Conservation (phyloP, 2,329 filamentous ascomycete genomes). For the Penicillium sp. region DNA sequence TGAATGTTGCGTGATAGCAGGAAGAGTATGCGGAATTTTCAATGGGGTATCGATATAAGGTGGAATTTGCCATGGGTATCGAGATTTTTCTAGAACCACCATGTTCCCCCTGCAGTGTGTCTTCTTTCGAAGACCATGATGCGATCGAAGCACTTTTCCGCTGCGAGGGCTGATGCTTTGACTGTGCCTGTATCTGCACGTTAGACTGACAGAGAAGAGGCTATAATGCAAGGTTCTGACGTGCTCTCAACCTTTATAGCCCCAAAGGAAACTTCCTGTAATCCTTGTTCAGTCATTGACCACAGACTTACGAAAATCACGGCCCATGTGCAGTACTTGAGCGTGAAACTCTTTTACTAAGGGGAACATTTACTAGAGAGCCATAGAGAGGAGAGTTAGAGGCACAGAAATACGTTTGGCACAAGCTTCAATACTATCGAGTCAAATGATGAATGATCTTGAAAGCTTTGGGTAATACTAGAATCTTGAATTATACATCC, state of each 20-base stretch:
- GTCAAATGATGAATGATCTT: too few relatives aligned
- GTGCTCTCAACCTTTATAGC: background rate
- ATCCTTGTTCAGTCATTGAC: too few relatives aligned
- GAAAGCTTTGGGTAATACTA: background rate
- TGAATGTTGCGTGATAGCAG: background rate
- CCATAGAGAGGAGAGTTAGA: too few relatives aligned
- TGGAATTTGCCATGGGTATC: background rate
- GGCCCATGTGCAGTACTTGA: too few relatives aligned
- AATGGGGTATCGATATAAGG: background rate
- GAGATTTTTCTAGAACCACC: background rate
- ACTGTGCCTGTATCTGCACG: background rate
- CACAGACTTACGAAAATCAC: too few relatives aligned
- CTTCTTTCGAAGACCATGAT: background rate
- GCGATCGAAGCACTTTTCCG: background rate
- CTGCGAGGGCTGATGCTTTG: background rate
- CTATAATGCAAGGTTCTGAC: background rate
- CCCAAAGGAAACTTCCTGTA: too few relatives aligned
- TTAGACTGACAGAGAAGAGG: background rate
- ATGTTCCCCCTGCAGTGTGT: constrained; percentile 1
- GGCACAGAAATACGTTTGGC: too few relatives aligned
- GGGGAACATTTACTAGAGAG: too few relatives aligned
- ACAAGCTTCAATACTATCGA: too few relatives aligned
- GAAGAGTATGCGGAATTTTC: background rate
- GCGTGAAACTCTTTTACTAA: too few relatives aligned
- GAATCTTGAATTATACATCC: background rate